Percentiles rank a stretch among this genome's conserved stretches.
These are phyloP conservation scores for Globisporangium nagaii DNA, from an alignment of 352 stramenopile genomes.

Conservation along the genomic window DNA sequence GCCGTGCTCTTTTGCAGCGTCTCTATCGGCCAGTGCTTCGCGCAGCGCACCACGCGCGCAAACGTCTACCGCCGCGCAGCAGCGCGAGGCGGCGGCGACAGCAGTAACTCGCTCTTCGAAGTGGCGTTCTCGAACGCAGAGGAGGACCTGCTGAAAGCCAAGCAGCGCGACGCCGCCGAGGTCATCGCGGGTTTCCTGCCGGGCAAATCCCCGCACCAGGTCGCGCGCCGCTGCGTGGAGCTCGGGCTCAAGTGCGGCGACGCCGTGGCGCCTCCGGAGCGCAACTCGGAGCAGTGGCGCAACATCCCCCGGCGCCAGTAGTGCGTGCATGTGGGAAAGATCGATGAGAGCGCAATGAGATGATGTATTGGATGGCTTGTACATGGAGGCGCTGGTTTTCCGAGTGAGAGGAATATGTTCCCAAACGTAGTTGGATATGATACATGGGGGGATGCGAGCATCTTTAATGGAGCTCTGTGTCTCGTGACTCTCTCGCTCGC, in stretches of 20 bases:
- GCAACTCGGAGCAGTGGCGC: conserved; percentile 46
- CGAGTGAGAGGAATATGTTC: too few relatives aligned
- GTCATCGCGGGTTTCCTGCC: conserved; percentile 28
- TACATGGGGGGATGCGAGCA: background rate
- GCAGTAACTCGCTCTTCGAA: conserved; percentile 13
- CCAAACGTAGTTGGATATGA: background rate
- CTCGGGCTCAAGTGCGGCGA: conserved; percentile 44
- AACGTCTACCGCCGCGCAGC: conserved; percentile 8
- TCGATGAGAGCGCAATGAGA: too few relatives aligned
- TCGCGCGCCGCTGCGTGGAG: conserved; percentile 49
- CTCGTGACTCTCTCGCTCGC: too few relatives aligned
- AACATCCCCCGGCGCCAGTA: background rate
- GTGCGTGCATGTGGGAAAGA: too few relatives aligned
- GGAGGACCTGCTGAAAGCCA: conserved; percentile 38
- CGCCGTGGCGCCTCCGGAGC: conserved; percentile 17
- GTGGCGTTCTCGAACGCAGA: conserved; percentile 42
- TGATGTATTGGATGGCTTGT: background rate
- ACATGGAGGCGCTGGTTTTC: background rate
- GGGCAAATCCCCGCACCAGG: conserved; percentile 27
- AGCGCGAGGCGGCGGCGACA: background rate
- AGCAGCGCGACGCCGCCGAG: conserved; percentile 33
- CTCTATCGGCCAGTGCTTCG: background rate
- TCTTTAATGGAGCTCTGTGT: too few relatives aligned
- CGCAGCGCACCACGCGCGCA: background rate
- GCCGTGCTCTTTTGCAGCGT: background rate